These are phyloP conservation scores for Aphanomyces stellatus DNA, from an alignment of 352 stramenopile genomes.

Conservation along the genomic window DNA sequence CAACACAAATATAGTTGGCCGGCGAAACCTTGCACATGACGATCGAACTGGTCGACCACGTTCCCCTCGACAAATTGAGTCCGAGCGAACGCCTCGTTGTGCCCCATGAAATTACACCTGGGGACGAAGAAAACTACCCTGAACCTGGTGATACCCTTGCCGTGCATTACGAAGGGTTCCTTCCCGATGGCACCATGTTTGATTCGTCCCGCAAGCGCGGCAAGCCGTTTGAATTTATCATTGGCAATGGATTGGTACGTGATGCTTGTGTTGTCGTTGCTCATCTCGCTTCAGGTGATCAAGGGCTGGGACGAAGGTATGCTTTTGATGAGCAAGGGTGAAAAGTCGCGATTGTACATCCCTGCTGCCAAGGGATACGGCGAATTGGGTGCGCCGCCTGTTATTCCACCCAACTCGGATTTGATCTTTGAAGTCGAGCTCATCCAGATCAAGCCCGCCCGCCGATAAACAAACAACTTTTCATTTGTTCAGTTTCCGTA, in stretches of 20 bases:
- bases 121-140: constrained; percentile 58
- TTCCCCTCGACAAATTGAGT: constrained; percentile 35
- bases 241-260: constrained; percentile 42
- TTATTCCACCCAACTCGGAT: constrained; percentile 89
- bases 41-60: constrained; percentile 55
- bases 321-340: constrained; percentile 91
- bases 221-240: constrained; percentile 72
- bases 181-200: constrained; percentile 56
- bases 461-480: background rate
- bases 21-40: constrained; percentile 73
- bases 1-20: constrained; percentile 29
- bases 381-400: constrained; percentile 55
- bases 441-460: constrained; percentile 48
- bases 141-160: constrained; percentile 57
- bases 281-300: constrained; percentile 70
- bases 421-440: constrained; percentile 93
- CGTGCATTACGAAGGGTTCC: constrained; percentile 79
- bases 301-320: constrained; percentile 94
- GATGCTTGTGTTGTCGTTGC: background rate
- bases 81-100: constrained; percentile 55
- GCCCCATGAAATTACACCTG: constrained; percentile 52
- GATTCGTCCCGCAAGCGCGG: constrained; percentile 67
- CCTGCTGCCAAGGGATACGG: constrained; percentile 92
- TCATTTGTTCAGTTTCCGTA: too few relatives aligned
- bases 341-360: constrained; percentile 88